Evolutionary conservation across 1,139 yeast genomes (phyloP).

Genomic region (Yamadazyma oceani): DNA sequence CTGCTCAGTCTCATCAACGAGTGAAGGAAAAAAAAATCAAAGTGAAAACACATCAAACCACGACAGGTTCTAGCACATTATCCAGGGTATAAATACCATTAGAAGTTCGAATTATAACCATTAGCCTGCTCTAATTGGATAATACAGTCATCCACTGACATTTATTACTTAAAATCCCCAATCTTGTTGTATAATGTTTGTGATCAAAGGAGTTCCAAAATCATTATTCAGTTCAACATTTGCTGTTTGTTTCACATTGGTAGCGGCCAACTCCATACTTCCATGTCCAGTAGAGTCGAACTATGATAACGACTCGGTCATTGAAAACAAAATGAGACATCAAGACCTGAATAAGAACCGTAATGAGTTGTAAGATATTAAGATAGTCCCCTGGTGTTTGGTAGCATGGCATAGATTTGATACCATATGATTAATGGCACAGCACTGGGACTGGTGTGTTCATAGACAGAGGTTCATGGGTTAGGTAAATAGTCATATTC

Average conservation of each 20-base stretch:
- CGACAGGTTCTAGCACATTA: no score
- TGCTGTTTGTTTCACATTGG: slow-evolving; percentile 67
- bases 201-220: slow-evolving; percentile 23
- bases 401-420: no score
- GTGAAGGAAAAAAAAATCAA: slow-evolving; percentile 2
- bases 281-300: slow-evolving; percentile 73
- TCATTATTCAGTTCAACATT: slow-evolving; percentile 77
- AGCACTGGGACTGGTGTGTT: no score
- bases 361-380: no score
- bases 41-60: not conserved
- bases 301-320: slow-evolving; percentile 42
- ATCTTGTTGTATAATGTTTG: slow-evolving; percentile 13
- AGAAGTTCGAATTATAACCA: no score
- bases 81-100: no score
- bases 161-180: not conserved
- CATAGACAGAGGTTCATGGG: no score
- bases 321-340: slow-evolving; percentile 29
- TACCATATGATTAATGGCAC: no score
- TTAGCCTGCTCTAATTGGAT: no score
- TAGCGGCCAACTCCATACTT: slow-evolving; percentile 64
- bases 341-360: not conserved
- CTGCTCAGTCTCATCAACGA: slow-evolving; percentile 4
- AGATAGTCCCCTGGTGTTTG: no score
- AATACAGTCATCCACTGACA: not conserved
- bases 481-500: no score